Evolutionary conservation across 768 basidiomycete genomes (phyloP).

Genomic region (Coprinopsis marcescibilis): DNA sequence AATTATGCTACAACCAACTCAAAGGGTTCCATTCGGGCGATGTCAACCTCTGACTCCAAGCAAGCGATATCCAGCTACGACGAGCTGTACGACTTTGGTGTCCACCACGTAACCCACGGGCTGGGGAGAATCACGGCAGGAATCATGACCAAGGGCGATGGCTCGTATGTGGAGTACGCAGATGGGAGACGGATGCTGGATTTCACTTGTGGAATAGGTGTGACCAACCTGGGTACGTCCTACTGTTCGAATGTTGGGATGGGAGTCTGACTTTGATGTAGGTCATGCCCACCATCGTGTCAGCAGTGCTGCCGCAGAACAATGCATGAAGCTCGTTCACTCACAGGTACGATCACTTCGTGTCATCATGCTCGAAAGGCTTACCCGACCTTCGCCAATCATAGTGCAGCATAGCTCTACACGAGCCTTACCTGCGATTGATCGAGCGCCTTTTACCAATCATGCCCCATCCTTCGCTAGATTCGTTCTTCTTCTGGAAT

Average conservation of each 20-base stretch:
- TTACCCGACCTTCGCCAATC: background rate
- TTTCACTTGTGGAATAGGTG: conserved; percentile 85
- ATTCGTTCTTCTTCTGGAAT: conserved; percentile 98
- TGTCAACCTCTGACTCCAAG: background rate
- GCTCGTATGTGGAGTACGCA: conserved; percentile 66
- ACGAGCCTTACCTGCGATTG: conserved; percentile 80
- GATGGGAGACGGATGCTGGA: conserved; percentile 76
- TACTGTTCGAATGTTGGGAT: background rate
- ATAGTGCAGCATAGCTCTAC: conserved; percentile 86
- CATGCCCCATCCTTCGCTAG: conserved; percentile 88
- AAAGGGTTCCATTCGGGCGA: background rate
- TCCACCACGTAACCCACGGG: conserved; percentile 41
- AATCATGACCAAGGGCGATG: conserved; percentile 61
- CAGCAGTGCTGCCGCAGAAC: conserved; percentile 83
- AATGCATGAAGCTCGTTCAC: conserved; percentile 77
- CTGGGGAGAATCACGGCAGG: conserved; percentile 43
- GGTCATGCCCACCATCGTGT: conserved; percentile 87
- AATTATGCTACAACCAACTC: background rate
- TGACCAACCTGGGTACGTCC: conserved; percentile 69
- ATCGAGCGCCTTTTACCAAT: conserved; percentile 79
- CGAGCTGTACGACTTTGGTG: conserved; percentile 34
- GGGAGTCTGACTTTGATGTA: conserved; percentile 23
- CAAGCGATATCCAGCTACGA: conserved; percentile 4
- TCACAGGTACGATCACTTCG: conserved; percentile 47
- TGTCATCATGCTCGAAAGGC: background rate